A percentile compares a stretch with the other conserved stretches of the same genome.
Evolutionary conservation across 768 basidiomycete genomes (phyloP).

Genomic region (Gelatoporia subvermispora): DNA sequence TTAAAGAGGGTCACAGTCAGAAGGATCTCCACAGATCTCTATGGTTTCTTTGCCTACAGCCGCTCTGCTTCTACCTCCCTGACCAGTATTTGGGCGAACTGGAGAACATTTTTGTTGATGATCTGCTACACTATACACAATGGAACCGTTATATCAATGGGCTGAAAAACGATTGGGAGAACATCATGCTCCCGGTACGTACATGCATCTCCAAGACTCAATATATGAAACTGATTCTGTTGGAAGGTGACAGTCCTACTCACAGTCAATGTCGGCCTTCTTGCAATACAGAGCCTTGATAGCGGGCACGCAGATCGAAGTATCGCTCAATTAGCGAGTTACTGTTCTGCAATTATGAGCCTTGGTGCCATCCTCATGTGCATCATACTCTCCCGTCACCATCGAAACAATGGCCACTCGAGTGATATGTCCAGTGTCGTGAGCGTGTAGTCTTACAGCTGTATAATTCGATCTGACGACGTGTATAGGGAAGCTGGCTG

Average conservation of each 20-base stretch:
- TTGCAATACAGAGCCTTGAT: slow-evolving; percentile 46
- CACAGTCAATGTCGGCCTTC: slow-evolving; percentile 54
- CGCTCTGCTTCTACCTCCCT: slow-evolving; percentile 47
- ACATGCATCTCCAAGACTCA: neutral
- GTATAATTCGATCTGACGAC: slow-evolving; percentile 1
- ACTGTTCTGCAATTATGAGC: slow-evolving; percentile 38
- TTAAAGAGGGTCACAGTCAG: slow-evolving; percentile 21
- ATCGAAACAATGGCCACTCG: slow-evolving; percentile 26
- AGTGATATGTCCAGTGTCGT: slow-evolving; percentile 31
- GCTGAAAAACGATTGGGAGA: slow-evolving; percentile 45
- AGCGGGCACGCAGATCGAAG: slow-evolving; percentile 10
- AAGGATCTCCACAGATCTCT: slow-evolving; percentile 24
- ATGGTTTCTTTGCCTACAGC: slow-evolving; percentile 34
- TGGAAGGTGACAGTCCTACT: slow-evolving; percentile 59
- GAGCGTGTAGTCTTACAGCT: slow-evolving; percentile 11
- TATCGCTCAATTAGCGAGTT: slow-evolving; percentile 35
- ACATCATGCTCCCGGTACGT: slow-evolving; percentile 49
- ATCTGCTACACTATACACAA: slow-evolving; percentile 31
- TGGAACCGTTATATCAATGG: slow-evolving; percentile 44
- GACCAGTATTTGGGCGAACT: slow-evolving; percentile 40
- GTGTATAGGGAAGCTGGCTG: too few relatives aligned
- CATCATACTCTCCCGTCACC: slow-evolving; percentile 38
- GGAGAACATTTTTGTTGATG: slow-evolving; percentile 47
- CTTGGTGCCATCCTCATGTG: slow-evolving; percentile 40
- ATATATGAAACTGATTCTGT: neutral